Conservation (phyloP, 768 basidiomycete genomes). For the Trametes elegans region DNA sequence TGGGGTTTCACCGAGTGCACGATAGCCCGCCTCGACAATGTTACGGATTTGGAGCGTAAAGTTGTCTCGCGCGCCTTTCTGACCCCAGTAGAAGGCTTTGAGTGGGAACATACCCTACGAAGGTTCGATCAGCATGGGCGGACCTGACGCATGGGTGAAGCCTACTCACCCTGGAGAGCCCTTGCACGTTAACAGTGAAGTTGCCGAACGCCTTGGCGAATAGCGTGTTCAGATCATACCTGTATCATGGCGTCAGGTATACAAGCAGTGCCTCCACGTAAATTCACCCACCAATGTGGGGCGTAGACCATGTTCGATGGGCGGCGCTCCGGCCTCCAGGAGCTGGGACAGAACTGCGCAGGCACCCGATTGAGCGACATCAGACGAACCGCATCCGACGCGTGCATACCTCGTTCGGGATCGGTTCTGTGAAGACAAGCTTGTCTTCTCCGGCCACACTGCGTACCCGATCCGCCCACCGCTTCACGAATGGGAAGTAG, state of each 20-base stretch:
- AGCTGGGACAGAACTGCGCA: conserved; percentile 70
- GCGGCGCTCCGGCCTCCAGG: conserved; percentile 68
- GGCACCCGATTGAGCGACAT: neutral
- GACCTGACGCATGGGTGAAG: neutral
- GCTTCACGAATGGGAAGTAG: conserved; percentile 73
- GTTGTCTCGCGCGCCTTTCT: conserved; percentile 76
- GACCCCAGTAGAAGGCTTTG: conserved; percentile 86
- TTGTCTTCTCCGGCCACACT: conserved; percentile 48
- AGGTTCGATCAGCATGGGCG: conserved; percentile 9
- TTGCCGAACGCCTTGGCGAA: conserved; percentile 83
- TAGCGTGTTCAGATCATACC: conserved; percentile 91
- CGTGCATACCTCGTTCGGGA: conserved; percentile 83
- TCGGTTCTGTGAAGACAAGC: conserved; percentile 75
- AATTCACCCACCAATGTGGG: conserved; percentile 61
- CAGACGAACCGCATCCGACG: neutral
- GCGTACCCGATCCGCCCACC: conserved; percentile 65
- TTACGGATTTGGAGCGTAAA: conserved; percentile 80
- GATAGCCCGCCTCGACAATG: conserved; percentile 67
- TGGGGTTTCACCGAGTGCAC: conserved; percentile 75
- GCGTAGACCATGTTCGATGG: conserved; percentile 65
- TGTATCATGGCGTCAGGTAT: conserved; percentile 35
- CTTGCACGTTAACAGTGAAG: conserved; percentile 92
- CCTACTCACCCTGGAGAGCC: conserved; percentile 78
- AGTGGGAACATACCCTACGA: conserved; percentile 80
- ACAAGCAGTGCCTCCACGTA: neutral